These are phyloP conservation scores for Fomitopsis pulvina DNA, from an alignment of 768 basidiomycete genomes.

Conservation along the genomic window DNA sequence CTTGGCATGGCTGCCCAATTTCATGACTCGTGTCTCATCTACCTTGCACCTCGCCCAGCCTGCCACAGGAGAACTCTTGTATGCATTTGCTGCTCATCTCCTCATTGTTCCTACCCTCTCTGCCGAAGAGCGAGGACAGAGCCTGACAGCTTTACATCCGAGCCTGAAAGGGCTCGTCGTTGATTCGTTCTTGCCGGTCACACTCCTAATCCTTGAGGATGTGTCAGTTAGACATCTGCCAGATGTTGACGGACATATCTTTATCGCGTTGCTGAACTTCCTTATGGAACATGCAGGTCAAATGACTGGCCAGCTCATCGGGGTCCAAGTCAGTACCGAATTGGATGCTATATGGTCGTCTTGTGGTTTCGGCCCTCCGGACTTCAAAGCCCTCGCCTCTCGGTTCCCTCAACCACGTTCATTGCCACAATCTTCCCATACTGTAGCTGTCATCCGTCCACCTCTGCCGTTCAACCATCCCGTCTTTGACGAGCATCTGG, in stretches of 20 bases:
- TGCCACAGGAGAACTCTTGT: constrained; percentile 21
- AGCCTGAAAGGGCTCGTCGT: constrained; percentile 27
- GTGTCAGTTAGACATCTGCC: constrained; percentile 20
- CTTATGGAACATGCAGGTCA: constrained; percentile 19
- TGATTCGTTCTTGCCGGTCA: constrained; percentile 32
- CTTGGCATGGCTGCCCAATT: background rate
- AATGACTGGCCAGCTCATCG: constrained; percentile 23
- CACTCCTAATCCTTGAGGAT: constrained; percentile 28
- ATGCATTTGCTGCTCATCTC: constrained; percentile 32
- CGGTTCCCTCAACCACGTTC: constrained; percentile 14
- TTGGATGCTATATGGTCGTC: constrained; percentile 22
- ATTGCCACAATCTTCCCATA: too few species aligned
- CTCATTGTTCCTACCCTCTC: constrained; percentile 32
- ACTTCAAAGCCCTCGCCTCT: constrained; percentile 24
- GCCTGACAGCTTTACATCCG: constrained; percentile 1
- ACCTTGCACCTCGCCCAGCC: background rate
- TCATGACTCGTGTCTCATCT: background rate
- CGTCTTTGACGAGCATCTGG: constrained; percentile 36
- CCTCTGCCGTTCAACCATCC: constrained; percentile 33
- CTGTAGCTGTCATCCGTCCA: too few species aligned
- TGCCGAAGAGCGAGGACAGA: constrained; percentile 34
- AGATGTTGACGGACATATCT: constrained; percentile 53
- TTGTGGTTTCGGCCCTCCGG: constrained; percentile 10
- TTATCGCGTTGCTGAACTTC: constrained; percentile 36
- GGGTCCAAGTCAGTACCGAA: constrained; percentile 18